Base-by-base conservation (phyloP, 495 filamentous ascomycete genomes). In the Talaromyces stipitatus region DNA sequence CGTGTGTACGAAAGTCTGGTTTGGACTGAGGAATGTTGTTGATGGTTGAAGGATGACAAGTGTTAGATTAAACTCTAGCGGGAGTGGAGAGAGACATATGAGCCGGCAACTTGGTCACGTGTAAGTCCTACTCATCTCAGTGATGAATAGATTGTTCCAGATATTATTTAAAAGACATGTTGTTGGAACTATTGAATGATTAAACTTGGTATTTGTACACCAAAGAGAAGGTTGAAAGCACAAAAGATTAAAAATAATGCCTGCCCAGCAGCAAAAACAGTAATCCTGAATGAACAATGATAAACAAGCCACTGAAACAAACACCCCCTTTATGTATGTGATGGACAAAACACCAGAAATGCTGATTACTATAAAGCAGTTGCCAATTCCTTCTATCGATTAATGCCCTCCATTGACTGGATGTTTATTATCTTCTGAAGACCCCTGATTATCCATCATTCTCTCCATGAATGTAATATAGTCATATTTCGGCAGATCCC, bases 391-490 rank as follows among this genome's bases (percentile, higher is more conserved):
- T 29, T 33, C 33, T 61, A 41, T 18, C n/a, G 18, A 41, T 65
- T 48, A 73, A 33, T 66, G 55, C n/a, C 54, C 66, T 43, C 68
- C 71, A 58, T 75, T 75, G 27, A 54, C 27, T 45, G 26, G 59
- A 38, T 43, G 50, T 51, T n/a, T 56, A 32, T 32, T 52, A 45
- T 22, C 56, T 45, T 28, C 33, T 12, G 54, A 26, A 24, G 20
- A n/a, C 23, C 23, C 38, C 30, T 55, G 33, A 33, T 64, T 54
- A 57, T 78, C 71, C 59, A 74, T 75, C 73, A 91, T 80, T 64
- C 84, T 86, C 66, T 92, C 83, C 91, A 97, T 97, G 67, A 95
- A 97, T 57, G 80, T 85, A 58, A 95, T 86, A 69, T 97, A 97
- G 72, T 97, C 91, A 65, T 82, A 97, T 71, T 95, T 92, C 54